A percentile compares a stretch with the other conserved stretches of the same genome.
These are phyloP conservation scores for Lactarius akahatsu DNA, from an alignment of 768 basidiomycete genomes.

Conservation along the genomic window DNA sequence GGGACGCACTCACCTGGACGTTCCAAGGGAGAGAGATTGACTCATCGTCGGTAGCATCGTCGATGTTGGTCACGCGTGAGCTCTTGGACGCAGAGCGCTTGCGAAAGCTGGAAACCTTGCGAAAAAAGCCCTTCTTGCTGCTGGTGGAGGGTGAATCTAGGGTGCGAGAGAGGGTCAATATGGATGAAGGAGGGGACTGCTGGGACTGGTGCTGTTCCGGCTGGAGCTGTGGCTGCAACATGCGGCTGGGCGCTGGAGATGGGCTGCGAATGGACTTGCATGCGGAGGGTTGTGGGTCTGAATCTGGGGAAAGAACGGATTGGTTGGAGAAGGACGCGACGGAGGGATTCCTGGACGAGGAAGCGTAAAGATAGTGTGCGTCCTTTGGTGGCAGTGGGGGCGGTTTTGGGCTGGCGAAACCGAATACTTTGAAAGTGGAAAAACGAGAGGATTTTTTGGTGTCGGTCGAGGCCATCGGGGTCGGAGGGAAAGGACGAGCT, in stretches of 20 bases:
- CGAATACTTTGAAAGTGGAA: conserved; percentile 29
- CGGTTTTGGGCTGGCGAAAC: conserved; percentile 23
- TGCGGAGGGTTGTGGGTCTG: conserved; percentile 10
- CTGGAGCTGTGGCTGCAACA: neutral
- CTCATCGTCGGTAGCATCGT: conserved; percentile 19
- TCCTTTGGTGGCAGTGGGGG: conserved; percentile 28
- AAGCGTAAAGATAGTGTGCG: conserved; percentile 20
- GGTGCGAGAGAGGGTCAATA: neutral
- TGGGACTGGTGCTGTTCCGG: neutral
- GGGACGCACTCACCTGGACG: conserved; percentile 21
- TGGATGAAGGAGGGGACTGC: conserved; percentile 8
- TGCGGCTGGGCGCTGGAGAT: conserved; percentile 25
- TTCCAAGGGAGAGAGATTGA: conserved; percentile 29
- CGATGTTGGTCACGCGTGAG: neutral
- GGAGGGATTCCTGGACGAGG: conserved; percentile 15
- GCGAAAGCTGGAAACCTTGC: conserved; percentile 23
- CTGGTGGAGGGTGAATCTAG: neutral
- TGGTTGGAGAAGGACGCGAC: conserved; percentile 23
- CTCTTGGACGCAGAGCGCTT: conserved; percentile 25
- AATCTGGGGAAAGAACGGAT: conserved; percentile 17
- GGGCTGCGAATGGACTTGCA: conserved; percentile 7
- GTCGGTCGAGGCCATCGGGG: conserved; percentile 21
- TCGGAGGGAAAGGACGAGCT: neutral
- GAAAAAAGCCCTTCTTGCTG: conserved; percentile 24
- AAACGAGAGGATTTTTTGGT: conserved; percentile 24